Evolutionary conservation across 2,329 filamentous ascomycete genomes (phyloP).

Genomic region (Monascus ruber): DNA sequence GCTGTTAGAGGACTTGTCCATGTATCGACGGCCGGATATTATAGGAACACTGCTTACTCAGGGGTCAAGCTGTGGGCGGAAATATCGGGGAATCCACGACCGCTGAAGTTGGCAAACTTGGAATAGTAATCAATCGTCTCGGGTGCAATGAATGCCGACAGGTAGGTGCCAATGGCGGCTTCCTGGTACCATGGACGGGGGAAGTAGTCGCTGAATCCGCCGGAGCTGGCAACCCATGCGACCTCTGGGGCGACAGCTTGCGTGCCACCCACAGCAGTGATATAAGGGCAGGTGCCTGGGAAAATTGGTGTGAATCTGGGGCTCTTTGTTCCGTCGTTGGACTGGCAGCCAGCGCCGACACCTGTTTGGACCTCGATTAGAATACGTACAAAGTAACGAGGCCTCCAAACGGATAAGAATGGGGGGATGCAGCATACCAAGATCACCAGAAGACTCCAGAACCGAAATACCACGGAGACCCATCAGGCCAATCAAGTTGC

Average conservation of each 20-base stretch:
- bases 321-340: constrained; percentile 47
- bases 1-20: constrained; percentile 11
- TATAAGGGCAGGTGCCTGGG: constrained; percentile 56
- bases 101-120: constrained; percentile 40
- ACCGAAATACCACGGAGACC: constrained; percentile 56
- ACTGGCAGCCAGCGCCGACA: constrained; percentile 45
- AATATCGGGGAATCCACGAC: constrained; percentile 47
- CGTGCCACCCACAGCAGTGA: constrained; percentile 56
- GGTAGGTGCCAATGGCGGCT: constrained; percentile 33
- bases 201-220: constrained; percentile 45
- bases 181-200: constrained; percentile 38
- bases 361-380: constrained; percentile 21
- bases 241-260: constrained; percentile 38
- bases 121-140: constrained; percentile 25
- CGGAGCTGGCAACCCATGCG: constrained; percentile 34
- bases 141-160: constrained; percentile 24
- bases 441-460: constrained; percentile 51
- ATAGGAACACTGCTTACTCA: constrained; percentile 24
- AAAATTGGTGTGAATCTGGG: constrained; percentile 51
- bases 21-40: constrained; percentile 21
- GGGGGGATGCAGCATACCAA: constrained; percentile 7
- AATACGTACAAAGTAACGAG: no score
- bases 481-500: constrained; percentile 53
- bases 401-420: no score
- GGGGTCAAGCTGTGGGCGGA: constrained; percentile 44